These are phyloP conservation scores for Haematococcus sp. DNA, from an alignment of 139 green algal genomes.

Conservation along the genomic window DNA sequence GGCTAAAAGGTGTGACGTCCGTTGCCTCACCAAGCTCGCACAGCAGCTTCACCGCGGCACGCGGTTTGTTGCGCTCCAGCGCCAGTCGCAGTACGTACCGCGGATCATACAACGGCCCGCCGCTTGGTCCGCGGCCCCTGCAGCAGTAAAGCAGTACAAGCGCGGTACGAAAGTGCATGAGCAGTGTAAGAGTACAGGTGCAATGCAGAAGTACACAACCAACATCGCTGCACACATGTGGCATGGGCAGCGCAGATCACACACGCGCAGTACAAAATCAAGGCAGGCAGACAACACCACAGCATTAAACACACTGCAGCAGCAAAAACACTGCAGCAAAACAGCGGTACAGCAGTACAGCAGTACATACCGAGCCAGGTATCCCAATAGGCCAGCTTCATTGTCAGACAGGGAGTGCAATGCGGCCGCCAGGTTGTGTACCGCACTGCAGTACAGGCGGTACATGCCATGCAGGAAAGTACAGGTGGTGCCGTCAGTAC, in stretches of 20 bases:
- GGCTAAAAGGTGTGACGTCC: no score
- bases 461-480: no score
- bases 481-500: no score
- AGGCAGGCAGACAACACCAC: no score
- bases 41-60: conserved; percentile 80
- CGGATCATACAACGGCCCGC: conserved; percentile 74
- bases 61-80: conserved; percentile 45
- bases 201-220: no score
- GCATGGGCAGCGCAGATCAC: no score
- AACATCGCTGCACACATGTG: no score
- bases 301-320: no score
- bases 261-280: no score
- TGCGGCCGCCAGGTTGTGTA: conserved; percentile 69
- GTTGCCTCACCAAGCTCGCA: conserved; percentile 57
- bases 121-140: conserved; percentile 20
- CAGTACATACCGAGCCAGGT: conserved; percentile 43
- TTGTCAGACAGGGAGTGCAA: conserved; percentile 61
- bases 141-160: no score
- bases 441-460: conserved; percentile 45
- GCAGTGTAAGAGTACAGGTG: no score
- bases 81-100: conserved; percentile 82
- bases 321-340: background rate
- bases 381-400: conserved; percentile 66
- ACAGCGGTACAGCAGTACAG: background rate
- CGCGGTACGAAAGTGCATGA: background rate